These are phyloP conservation scores for Porpolomopsis calyptriformis DNA, from an alignment of 768 basidiomycete species.

Conservation along the genomic window DNA sequence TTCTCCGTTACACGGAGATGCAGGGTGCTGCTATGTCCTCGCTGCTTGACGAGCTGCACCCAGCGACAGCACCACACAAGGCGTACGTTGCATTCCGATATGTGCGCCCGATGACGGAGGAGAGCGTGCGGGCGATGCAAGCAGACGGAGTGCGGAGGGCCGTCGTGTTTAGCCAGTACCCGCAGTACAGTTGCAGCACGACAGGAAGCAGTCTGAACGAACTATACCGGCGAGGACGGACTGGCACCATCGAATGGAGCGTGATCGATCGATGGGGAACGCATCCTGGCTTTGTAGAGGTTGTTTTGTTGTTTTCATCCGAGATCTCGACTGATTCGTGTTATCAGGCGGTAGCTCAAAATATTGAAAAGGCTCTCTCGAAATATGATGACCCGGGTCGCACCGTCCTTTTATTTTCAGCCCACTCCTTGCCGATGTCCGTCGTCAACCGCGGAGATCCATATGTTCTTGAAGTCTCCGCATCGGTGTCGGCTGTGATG, in stretches of 20 bases:
- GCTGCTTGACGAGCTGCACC: slow-evolving; percentile 90
- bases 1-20: slow-evolving; percentile 75
- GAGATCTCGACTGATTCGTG: slow-evolving; percentile 1
- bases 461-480: slow-evolving; percentile 90
- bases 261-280: slow-evolving; percentile 98
- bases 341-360: slow-evolving; percentile 77
- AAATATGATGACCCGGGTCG: slow-evolving; percentile 68
- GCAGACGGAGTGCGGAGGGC: slow-evolving; percentile 86
- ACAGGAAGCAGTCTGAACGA: slow-evolving; percentile 97
- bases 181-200: slow-evolving; percentile 96
- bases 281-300: slow-evolving; percentile 90
- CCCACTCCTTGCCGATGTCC: slow-evolving; percentile 95
- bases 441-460: slow-evolving; percentile 99
- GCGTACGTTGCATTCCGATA: slow-evolving; percentile 94
- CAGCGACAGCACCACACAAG: slow-evolving; percentile 90
- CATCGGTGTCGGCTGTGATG: slow-evolving; percentile 92
- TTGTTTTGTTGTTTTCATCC: slow-evolving; percentile 17
- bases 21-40: slow-evolving; percentile 88
- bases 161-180: slow-evolving; percentile 95
- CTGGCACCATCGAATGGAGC: slow-evolving; percentile 79
- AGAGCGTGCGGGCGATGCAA: slow-evolving; percentile 74
- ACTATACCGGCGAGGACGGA: slow-evolving; percentile 56
- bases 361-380: slow-evolving; percentile 69
- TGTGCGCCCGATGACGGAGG: slow-evolving; percentile 78
- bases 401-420: slow-evolving; percentile 85